Evolutionary conservation across 805 yeast species (phyloP), one percentile per base, ranked within the genome.

Genomic region (Kluyveromyces dobzhanskii): DNA sequence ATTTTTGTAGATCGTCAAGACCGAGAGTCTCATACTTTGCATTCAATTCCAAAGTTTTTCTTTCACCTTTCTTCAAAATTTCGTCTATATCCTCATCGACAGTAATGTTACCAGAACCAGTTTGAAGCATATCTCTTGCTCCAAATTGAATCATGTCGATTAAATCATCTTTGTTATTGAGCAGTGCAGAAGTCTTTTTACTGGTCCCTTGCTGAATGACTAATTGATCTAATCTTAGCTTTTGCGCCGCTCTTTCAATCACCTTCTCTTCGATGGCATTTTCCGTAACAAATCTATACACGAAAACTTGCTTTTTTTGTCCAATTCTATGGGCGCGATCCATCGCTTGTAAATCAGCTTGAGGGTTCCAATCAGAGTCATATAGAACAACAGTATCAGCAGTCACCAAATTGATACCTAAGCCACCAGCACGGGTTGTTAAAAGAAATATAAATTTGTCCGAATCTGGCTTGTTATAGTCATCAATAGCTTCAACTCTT

Each of bases 341-440:
- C 97, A 88, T 88, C 1, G 97, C 97, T 64, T 88, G 97, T 52
- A 88, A 69, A 68, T 88, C 97, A 0, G 96, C 97, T 57, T 88
- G 97, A 2, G 97, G 97, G 56, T 88, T 88, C 97, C 97, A 88
- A 64, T 88, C 97, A 0, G 94, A 83, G 60, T 88, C 97, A 56
- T 76, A 90, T 19, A 88, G 61, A 3, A 88, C 75, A 36, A 88
- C 97, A 31, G 84, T 78, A 57, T 88, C 96, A 2, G 97, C 97
- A 7, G 85, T 76, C 0, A 95, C 90, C 55, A 88, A 70, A 56
- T 90, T 88, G 54, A 88, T 88, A 53, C 97, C 97, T 40, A 88
- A 70, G 8, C 97, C 97, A 61, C 97, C 97, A 5, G 97, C 97
- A 63, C 97, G 78, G 0, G 97, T 88, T 1, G 97, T 88, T 44